phyloP scores from a whole-genome alignment of 164 flowering plant species.

The Taxillus chinensis region DNA sequence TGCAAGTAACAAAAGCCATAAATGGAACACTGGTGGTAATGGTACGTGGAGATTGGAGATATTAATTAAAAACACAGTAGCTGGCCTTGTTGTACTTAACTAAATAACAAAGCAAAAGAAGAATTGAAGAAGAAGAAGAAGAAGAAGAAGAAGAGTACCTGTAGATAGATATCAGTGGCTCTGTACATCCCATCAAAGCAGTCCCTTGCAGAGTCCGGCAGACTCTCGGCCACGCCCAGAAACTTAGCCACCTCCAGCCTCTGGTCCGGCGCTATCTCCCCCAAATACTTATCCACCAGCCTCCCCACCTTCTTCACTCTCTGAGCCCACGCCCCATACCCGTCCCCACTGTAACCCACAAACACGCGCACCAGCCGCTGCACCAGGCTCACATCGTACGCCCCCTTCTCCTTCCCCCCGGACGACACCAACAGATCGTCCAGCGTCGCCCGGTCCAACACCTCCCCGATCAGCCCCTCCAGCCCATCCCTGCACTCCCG shows the following conservation, averaged over 20 bases:
- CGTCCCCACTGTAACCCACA: slow-evolving; percentile 19
- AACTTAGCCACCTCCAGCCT: slow-evolving; percentile 64
- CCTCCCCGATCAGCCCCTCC: slow-evolving; percentile 61
- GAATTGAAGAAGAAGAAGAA: neutral
- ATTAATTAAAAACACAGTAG: too few relatives aligned
- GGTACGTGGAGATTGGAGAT: too few relatives aligned
- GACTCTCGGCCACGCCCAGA: slow-evolving; percentile 69
- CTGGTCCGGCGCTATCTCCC: slow-evolving; percentile 85
- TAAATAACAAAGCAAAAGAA: slow-evolving; percentile 3
- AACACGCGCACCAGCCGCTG: slow-evolving; percentile 58
- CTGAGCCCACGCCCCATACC: slow-evolving; percentile 5
- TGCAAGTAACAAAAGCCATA: too few relatives aligned
- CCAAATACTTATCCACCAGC: slow-evolving; percentile 64
- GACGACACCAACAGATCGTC: slow-evolving; percentile 62
- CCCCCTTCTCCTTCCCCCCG: slow-evolving; percentile 16
- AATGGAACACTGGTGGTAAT: too few relatives aligned
- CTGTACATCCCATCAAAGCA: slow-evolving; percentile 84
- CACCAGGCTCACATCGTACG: slow-evolving; percentile 74
- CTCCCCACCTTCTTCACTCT: slow-evolving; percentile 67
- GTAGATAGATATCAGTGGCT: slow-evolving; percentile 83
- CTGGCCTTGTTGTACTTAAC: too few relatives aligned
- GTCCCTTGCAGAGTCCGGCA: slow-evolving; percentile 82
- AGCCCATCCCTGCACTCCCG: slow-evolving; percentile 32
- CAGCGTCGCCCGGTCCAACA: slow-evolving; percentile 67
- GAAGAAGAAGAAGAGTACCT: slow-evolving; percentile 30